Conservation (phyloP, 108 stramenopile species). For the Pinguiococcus pyrenoidosus region DNA sequence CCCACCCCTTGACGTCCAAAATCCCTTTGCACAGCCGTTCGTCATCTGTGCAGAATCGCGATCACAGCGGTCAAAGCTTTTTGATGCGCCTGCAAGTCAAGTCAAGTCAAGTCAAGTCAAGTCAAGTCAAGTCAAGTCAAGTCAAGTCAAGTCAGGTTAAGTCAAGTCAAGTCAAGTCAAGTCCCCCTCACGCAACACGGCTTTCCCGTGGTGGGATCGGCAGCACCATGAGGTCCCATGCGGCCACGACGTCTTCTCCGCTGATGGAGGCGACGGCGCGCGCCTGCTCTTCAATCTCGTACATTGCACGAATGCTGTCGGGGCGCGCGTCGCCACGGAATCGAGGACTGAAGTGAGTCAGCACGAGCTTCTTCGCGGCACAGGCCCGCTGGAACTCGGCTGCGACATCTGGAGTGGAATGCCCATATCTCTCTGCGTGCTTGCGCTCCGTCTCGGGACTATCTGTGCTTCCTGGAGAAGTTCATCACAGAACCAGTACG, state of each 20-base stretch:
- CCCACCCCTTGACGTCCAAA: too few relatives aligned
- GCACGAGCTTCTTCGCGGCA: constrained; percentile 21
- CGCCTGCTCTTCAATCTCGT: not conserved
- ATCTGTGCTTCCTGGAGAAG: constrained; percentile 2
- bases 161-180: too few relatives aligned
- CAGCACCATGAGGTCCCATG: not conserved
- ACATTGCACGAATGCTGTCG: not conserved
- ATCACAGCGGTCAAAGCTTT: too few relatives aligned
- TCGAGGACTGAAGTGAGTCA: constrained; percentile 38
- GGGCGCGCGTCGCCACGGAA: constrained; percentile 13
- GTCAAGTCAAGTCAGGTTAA: too few relatives aligned
- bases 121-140: too few relatives aligned
- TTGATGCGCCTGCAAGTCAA: too few relatives aligned
- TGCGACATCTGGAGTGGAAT: constrained; percentile 40
- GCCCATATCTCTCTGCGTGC: constrained; percentile 10
- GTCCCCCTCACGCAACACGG: too few relatives aligned
- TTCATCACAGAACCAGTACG: not conserved
- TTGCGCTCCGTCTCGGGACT: not conserved
- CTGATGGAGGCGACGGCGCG: not conserved
- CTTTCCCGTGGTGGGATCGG: not conserved
- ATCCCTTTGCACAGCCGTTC: too few relatives aligned
- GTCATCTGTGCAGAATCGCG: too few relatives aligned
- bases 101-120: too few relatives aligned
- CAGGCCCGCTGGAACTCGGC: constrained; percentile 24
- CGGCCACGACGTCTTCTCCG: not conserved